Evolutionary conservation across 2,329 filamentous ascomycete genomes (phyloP), one percentile per base, ranked within the genome.

Genomic region (Pestalotiopsis sp.): DNA sequence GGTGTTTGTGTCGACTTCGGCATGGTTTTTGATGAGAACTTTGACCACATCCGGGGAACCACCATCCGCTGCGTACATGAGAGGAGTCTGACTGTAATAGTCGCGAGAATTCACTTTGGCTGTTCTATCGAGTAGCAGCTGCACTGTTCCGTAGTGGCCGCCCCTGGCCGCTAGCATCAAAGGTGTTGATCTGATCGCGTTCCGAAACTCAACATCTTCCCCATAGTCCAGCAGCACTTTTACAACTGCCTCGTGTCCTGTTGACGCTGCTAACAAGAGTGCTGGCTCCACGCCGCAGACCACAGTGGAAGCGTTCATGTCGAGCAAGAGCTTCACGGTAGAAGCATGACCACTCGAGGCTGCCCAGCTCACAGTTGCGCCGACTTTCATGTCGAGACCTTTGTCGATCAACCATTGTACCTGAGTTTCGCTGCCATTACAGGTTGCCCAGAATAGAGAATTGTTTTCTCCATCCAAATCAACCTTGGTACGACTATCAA

Each of bases 301-400:
- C 1, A n/a, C 4, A 2, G n/a, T 2, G 14, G 14, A 1, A 7
- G 4, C 3, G 1, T 49, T 2, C 14, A 4, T 1, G 14, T 7
- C 1, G 14, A 20, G 14, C 9, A 49, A n/a, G n/a, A 7, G 45
- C 5, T 1, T 3, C 17, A n/a, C 45, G 45, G n/a, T 5, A 3
- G 45, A 14, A 49, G n/a, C 17, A n/a, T 49, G 45, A n/a, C 14
- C 13, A 14, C 7, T 7, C 45, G 14, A 17, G 14, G n/a, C 5
- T 17, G 41, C 41, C 13, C 5, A 17, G 5, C 7, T 6, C 2
- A 49, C 14, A 49, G 41, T 6, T 49, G 41, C 4, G 2, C 6
- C 41, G n/a, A 6, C 14, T 6, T n/a, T 14, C 1, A 49, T 17
- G 6, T 49, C 13, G 2, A 49, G 2, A 20, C 45, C 45, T 7